phyloP scores from a whole-genome alignment of 73 alveolate species.

The Tetrahymena borealis region DNA sequence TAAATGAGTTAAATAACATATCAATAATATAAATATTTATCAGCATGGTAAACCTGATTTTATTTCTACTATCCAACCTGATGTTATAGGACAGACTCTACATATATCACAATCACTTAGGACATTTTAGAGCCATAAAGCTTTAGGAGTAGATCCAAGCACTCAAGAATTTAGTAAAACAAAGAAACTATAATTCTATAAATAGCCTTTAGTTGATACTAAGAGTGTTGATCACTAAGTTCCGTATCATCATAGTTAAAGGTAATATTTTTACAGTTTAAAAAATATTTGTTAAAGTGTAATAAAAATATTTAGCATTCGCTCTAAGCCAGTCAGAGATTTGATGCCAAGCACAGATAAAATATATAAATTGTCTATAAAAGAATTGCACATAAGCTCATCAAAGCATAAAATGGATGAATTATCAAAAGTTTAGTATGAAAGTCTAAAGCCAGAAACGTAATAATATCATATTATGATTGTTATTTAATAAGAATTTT shows the following conservation, averaged over 20 bases:
- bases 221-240: background rate
- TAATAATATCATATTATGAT: background rate
- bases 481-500: no score
- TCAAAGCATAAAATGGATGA: background rate
- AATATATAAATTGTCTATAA: background rate
- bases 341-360: background rate
- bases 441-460: background rate
- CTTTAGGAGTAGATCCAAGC: background rate
- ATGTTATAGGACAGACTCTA: background rate
- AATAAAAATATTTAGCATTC: background rate
- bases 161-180: background rate
- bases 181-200: background rate
- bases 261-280: background rate
- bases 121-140: background rate
- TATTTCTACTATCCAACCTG: background rate
- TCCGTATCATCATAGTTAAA: background rate
- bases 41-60: background rate
- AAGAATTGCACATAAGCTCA: background rate
- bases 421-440: background rate
- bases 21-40: background rate
- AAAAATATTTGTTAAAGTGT: background rate
- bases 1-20: no score
- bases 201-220: background rate
- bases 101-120: background rate
- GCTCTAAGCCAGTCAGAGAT: background rate